Conservation (phyloP, 495 filamentous ascomycete species). For the Cercophora sp. region DNA sequence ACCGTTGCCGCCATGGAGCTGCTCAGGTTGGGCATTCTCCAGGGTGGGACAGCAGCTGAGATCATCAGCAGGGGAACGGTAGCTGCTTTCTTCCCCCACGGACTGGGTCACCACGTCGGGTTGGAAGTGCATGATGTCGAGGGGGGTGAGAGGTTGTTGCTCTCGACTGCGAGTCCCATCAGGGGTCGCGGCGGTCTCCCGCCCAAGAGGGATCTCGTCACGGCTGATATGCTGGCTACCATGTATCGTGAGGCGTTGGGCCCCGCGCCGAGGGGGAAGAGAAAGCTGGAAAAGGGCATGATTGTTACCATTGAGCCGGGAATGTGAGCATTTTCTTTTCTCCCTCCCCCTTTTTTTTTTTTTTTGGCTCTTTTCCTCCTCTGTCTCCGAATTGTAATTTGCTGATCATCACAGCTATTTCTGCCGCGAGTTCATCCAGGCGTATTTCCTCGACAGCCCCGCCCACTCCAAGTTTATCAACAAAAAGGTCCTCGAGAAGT, state of each 20-base stretch:
- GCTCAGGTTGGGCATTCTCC: slow-evolving; percentile 62
- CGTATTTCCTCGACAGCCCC: slow-evolving; percentile 58
- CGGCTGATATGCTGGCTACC: slow-evolving; percentile 13
- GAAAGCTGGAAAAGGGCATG: slow-evolving; percentile 62
- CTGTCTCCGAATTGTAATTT: not conserved
- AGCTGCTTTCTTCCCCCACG: slow-evolving; percentile 86
- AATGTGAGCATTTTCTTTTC: no score
- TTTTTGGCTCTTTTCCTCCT: not conserved
- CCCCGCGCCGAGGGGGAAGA: slow-evolving; percentile 14
- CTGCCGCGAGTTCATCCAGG: slow-evolving; percentile 56
- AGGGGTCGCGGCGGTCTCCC: not conserved
- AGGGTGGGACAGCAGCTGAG: slow-evolving; percentile 55
- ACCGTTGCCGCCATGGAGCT: slow-evolving; percentile 68
- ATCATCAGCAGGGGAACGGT: slow-evolving; percentile 65
- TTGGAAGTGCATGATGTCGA: slow-evolving; percentile 83
- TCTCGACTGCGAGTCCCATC: no score
- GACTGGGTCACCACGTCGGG: slow-evolving; percentile 83
- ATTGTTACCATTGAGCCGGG: slow-evolving; percentile 87
- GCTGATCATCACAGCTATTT: slow-evolving; percentile 52
- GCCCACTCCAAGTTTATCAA: slow-evolving; percentile 69
- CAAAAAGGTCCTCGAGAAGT: slow-evolving; percentile 62
- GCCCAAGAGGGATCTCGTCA: slow-evolving; percentile 21
- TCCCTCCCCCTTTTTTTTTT: no score
- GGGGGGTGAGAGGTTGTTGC: slow-evolving; percentile 24
- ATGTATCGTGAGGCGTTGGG: slow-evolving; percentile 21